A percentile compares a stretch with the other conserved stretches of the same genome.
Conservation (phyloP, 2,329 filamentous ascomycete genomes). For the Boeremia lycopersici region DNA sequence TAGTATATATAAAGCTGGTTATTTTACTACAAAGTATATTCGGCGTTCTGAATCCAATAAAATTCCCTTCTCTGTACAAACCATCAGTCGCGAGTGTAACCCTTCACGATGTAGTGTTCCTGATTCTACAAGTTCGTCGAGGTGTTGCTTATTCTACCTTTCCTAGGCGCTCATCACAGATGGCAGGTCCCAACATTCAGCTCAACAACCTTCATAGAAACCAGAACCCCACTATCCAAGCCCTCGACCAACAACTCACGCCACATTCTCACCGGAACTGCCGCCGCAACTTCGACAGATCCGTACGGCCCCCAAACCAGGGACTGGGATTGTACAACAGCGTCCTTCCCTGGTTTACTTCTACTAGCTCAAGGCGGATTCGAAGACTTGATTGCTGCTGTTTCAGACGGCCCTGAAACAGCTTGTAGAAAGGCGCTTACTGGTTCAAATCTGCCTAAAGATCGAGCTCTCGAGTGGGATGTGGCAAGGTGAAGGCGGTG, state of each 20-base stretch:
- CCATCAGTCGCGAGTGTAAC: no score
- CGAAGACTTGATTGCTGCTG: neutral
- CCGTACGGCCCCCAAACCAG: neutral
- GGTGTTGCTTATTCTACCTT: neutral
- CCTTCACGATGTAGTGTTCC: no score
- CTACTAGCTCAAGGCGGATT: constrained; percentile 1
- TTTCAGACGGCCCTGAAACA: neutral
- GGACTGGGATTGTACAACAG: neutral
- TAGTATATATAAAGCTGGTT: neutral
- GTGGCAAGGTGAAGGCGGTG: neutral
- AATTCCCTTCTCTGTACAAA: no score
- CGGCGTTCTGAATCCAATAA: neutral
- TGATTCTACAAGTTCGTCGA: neutral
- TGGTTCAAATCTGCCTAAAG: neutral
- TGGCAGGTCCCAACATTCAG: neutral
- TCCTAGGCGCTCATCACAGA: neutral
- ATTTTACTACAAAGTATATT: neutral
- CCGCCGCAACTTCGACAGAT: neutral
- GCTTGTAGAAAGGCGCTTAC: neutral
- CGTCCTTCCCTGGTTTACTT: neutral
- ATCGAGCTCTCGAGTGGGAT: neutral
- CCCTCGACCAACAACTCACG: neutral
- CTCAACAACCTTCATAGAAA: neutral
- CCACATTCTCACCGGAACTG: neutral
- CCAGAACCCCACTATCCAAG: neutral